Base-by-base conservation (phyloP, 2,329 filamentous ascomycete species). In the Davidsoniella eucalypti region DNA sequence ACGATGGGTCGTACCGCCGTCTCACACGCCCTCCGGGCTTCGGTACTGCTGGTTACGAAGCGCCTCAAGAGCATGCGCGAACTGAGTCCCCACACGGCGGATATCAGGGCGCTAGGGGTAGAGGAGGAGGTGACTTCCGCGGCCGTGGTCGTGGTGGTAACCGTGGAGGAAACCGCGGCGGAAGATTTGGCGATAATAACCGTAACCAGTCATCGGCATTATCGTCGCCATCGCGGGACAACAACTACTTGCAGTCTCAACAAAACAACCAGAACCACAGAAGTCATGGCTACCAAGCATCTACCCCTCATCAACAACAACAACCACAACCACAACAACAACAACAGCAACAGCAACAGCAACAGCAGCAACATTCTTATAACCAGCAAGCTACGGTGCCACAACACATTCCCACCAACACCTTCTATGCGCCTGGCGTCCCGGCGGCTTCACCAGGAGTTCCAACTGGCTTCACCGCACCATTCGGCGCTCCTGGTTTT, bases 1-100 rank as follows among this genome's bases (percentile, higher is more conserved):
- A 87, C 50, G 78, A 82, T 53, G 79, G 79, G 0, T 76, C 78
- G 0, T 90, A 90, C 61, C 82, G 78, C 55, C 82, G 82, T 4
- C 69, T 90, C 16, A 64, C 80, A 17, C 70, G 84, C 16, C 84
- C 84, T 1, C 69, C 73, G 16, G 80, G 80, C 45, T 78, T 82
- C 53, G 74, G 71, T 5, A 66, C 67, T 52, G 69, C 66, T 0
- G 71, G 41, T 9, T 9, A 43, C 7, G 41, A 43, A 7, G 18
- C 18, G 41, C 18, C 41, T 12, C 18, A 43, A 7, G 25, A 33
- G 8, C 29, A 33, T 10, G 29, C 29, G 12, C 18, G 41, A 17
- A 43, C 14, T 23, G 41, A 25, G 16, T 21, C 18, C 17, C 6
- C 25, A 17, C 41, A 43, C 41, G 12, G 41, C 7, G 17, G 17